Evolutionary conservation across 306 rosid species (phyloP).

Genomic region (Coriaria nepalensis): DNA sequence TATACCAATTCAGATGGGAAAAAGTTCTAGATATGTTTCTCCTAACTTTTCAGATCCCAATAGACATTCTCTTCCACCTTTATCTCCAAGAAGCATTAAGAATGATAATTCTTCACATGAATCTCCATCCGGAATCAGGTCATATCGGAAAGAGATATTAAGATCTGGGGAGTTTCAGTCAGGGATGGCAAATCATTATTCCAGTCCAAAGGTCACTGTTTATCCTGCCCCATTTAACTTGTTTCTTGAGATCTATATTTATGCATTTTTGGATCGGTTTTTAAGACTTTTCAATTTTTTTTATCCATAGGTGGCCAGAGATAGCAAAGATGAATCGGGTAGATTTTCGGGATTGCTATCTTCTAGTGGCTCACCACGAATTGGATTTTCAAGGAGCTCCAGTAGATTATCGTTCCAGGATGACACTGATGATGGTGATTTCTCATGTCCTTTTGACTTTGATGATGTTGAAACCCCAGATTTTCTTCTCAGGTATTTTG

Average conservation of each 20-base stretch:
- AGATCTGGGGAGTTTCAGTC: constrained; percentile 39
- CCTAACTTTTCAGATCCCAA: constrained; percentile 67
- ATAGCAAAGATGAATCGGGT: constrained; percentile 75
- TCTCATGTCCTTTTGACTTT: constrained; percentile 59
- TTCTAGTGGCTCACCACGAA: constrained; percentile 70
- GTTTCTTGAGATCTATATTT: not conserved
- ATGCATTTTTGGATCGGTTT: constrained; percentile 12
- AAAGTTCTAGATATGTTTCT: constrained; percentile 46
- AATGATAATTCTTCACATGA: constrained; percentile 56
- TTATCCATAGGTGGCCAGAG: constrained; percentile 41
- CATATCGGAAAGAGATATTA: constrained; percentile 47
- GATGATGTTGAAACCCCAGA: constrained; percentile 57
- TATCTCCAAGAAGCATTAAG: constrained; percentile 54
- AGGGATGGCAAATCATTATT: constrained; percentile 20
- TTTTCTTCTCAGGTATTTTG: constrained; percentile 74
- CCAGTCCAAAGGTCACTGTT: constrained; percentile 51
- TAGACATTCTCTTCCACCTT: constrained; percentile 63
- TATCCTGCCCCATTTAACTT: too few species aligned
- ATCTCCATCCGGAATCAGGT: constrained; percentile 66
- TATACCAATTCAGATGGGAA: constrained; percentile 48
- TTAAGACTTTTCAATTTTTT: constrained; percentile 15
- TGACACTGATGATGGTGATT: constrained; percentile 45
- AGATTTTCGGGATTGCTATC: constrained; percentile 73
- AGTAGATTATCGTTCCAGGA: constrained; percentile 79
- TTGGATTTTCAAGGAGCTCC: constrained; percentile 79